Evolutionary conservation across 2,329 filamentous ascomycete species (phyloP), one percentile per base, ranked within the genome.

Genomic region (Plectosphaerella plurivora): DNA sequence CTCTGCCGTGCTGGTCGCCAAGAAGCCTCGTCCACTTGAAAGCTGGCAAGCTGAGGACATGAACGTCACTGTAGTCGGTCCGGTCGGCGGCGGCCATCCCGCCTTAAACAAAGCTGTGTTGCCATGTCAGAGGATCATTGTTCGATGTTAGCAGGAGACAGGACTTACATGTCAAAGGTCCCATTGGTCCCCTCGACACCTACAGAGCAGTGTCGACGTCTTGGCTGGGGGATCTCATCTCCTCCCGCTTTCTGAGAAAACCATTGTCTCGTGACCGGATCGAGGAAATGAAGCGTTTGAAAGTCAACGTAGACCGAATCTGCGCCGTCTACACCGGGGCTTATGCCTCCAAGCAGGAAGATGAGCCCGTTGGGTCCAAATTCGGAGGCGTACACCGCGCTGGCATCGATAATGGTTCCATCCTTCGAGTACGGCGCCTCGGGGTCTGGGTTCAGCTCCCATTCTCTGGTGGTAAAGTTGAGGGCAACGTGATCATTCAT

Each of bases 121-220:
- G 9, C 33, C 14, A 16, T 35, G 10, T 7, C 8, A 18, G 1
- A 14, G 45, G 18, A 7, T 46, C 45, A 24, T 22, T 22, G 20
- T 20, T 20, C 9, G 35, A 4, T 22, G 22, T 16, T 28, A 14
- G 35, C 11, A 11, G 15, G 15, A 15, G 37, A 15, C n/a, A 18
- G 8, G 18, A 47, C 50, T 48, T 35, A 55, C 56, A 59, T 54
- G 16, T 59, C 57, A 6, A 53, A 54, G 1, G 57, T 59, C 14
- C 51, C 55, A 14, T 52, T 51, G 12, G 39, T 37, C 5, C 55
- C 52, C 46, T 35, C 14, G 1, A 39, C 53, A 5, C 55, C 55
- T 8, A 54, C 53, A 5, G 35, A 45, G 50, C 55, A 59, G 16
- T 44, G 44, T 2, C 44, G 22, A 5, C 48, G 18, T 15, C 55